phyloP scores from a whole-genome alignment of 1,139 yeast genomes.

The Pichia sp. region DNA sequence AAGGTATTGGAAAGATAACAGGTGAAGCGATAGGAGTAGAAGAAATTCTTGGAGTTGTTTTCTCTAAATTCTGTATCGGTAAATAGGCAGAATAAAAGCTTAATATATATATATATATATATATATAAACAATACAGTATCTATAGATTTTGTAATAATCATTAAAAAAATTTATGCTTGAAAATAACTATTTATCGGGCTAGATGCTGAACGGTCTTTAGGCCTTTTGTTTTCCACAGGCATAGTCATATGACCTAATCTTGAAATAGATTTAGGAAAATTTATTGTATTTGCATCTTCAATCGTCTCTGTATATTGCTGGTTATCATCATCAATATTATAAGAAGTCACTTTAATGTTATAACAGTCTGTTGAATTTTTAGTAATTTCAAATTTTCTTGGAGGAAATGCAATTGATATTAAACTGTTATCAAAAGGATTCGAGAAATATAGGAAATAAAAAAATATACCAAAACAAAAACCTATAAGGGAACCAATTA shows the following conservation, averaged over 20 bases:
- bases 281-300: neutral
- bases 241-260: neutral
- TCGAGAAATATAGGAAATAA: slow-evolving; percentile 41
- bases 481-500: slow-evolving; percentile 41
- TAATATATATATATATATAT: neutral
- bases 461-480: slow-evolving; percentile 31
- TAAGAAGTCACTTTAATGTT: neutral
- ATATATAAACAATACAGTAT: neutral
- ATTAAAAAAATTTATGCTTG: neutral
- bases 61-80: slow-evolving; percentile 90
- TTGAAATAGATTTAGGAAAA: neutral
- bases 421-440: slow-evolving; percentile 36
- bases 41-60: slow-evolving; percentile 85
- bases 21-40: slow-evolving; percentile 88
- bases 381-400: slow-evolving; percentile 31
- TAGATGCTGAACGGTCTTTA: neutral
- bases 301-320: slow-evolving; percentile 4
- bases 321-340: slow-evolving; percentile 1
- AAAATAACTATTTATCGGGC: too few relatives aligned
- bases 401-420: slow-evolving; percentile 37
- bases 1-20: slow-evolving; percentile 87
- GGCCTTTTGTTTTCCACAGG: neutral
- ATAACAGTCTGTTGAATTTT: neutral
- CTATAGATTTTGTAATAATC: neutral
- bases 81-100: slow-evolving; percentile 40